Conservation (phyloP, 805 yeast genomes). For the Metschnikowia hibisci region DNA sequence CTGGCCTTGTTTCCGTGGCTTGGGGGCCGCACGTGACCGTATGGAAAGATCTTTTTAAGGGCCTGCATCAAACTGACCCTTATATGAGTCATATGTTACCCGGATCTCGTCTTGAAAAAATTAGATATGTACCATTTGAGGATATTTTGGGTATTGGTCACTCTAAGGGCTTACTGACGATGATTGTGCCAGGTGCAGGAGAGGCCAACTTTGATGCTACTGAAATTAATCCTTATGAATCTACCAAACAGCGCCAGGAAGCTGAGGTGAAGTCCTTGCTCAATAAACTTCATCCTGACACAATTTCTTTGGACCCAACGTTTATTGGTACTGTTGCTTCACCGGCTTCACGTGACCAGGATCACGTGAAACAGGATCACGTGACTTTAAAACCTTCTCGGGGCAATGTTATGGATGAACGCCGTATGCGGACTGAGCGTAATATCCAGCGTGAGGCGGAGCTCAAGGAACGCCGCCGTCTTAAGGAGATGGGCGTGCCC, state of each 20-base stretch:
- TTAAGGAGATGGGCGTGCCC: constrained; percentile 17
- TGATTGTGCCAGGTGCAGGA: constrained; percentile 94
- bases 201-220: constrained; percentile 96
- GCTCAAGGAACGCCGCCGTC: constrained; percentile 44
- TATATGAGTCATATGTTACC: constrained; percentile 89
- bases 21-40: constrained; percentile 95
- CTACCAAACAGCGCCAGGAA: constrained; percentile 90
- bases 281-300: constrained; percentile 87
- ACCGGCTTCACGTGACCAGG: constrained; percentile 63
- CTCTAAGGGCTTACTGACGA: constrained; percentile 62
- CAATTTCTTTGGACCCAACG: constrained; percentile 86
- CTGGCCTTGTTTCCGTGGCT: constrained; percentile 82
- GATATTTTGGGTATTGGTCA: constrained; percentile 94
- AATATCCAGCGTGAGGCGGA: constrained; percentile 73
- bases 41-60: constrained; percentile 81
- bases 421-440: constrained; percentile 71
- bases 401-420: constrained; percentile 80
- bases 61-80: constrained; percentile 67
- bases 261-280: constrained; percentile 80
- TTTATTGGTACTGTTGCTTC: constrained; percentile 81
- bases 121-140: constrained; percentile 87
- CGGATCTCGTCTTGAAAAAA: constrained; percentile 64
- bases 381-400: constrained; percentile 72
- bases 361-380: constrained; percentile 42
- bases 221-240: constrained; percentile 89